Evolutionary conservation across 2,329 filamentous ascomycete species (phyloP).

Genomic region (Cladophialophora carrionii): DNA sequence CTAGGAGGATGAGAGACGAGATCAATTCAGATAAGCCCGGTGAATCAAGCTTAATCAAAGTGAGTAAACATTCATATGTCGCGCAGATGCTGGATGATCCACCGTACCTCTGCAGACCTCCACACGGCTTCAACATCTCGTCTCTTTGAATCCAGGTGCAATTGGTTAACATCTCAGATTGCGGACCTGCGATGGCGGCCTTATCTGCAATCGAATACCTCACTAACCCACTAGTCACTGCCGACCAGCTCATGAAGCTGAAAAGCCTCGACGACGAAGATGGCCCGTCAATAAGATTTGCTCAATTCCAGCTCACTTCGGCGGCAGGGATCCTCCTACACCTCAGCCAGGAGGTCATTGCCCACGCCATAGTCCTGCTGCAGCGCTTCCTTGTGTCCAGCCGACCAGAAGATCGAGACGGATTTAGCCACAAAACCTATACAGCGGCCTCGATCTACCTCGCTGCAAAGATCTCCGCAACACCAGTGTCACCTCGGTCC

Average conservation of each 20-base stretch:
- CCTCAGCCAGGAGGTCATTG: conserved; percentile 81
- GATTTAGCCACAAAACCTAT: conserved; percentile 62
- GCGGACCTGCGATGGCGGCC: conserved; percentile 23
- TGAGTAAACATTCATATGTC: not conserved
- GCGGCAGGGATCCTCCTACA: conserved; percentile 69
- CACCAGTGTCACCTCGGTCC: conserved; percentile 75
- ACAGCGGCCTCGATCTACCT: conserved; percentile 83
- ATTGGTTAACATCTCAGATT: not conserved
- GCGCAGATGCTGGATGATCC: not conserved
- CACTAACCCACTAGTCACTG: conserved; percentile 52
- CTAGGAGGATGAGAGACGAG: not conserved
- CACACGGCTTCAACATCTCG: not conserved
- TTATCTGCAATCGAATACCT: conserved; percentile 24
- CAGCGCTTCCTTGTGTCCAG: conserved; percentile 59
- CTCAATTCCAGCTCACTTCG: conserved; percentile 52
- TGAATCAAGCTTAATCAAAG: not conserved
- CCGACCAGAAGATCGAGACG: conserved; percentile 17
- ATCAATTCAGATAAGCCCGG: not conserved
- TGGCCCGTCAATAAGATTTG: conserved; percentile 51
- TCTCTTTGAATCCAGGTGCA: no score
- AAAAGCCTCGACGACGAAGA: conserved; percentile 41
- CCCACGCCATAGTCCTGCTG: conserved; percentile 80
- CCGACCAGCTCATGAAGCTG: conserved; percentile 48
- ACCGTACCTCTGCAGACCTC: not conserved
- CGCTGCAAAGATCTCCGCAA: conserved; percentile 77